Conservation (phyloP, 441 rosid species). For the Jatropha multifida region DNA sequence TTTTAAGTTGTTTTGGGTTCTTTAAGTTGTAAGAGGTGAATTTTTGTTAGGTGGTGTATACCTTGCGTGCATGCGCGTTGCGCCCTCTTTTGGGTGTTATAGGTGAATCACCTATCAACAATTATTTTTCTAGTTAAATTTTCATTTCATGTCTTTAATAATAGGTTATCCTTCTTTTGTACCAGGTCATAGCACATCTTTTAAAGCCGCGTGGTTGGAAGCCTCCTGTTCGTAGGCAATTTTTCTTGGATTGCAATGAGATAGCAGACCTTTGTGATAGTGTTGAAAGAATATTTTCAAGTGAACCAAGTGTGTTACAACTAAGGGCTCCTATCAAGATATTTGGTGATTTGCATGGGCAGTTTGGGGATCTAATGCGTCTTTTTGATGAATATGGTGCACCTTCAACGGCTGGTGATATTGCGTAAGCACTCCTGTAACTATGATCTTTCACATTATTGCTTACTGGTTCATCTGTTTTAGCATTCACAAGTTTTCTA, state of each 20-base stretch:
- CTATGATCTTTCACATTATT: neutral
- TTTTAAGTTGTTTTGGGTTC: neutral
- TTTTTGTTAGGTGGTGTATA: constrained; percentile 15
- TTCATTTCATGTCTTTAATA: constrained; percentile 13
- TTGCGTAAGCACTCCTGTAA: constrained; percentile 67
- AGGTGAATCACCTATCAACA: constrained; percentile 11
- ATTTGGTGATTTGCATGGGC: constrained; percentile 99
- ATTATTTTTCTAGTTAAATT: neutral
- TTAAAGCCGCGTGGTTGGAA: constrained; percentile 99
- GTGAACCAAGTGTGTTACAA: constrained; percentile 91
- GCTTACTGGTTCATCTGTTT: constrained; percentile 3
- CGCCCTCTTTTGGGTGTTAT: constrained; percentile 11
- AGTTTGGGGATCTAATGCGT: constrained; percentile 99
- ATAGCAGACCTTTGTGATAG: constrained; percentile 96
- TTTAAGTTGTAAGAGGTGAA: constrained; percentile 24
- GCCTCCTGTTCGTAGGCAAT: constrained; percentile 97
- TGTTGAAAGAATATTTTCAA: constrained; percentile 83
- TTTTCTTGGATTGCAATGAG: constrained; percentile 97
- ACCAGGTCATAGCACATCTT: constrained; percentile 85
- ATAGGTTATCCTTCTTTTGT: constrained; percentile 1
- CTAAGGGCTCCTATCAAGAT: constrained; percentile 93
- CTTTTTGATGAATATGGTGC: constrained; percentile 98
- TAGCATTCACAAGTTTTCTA: neutral
- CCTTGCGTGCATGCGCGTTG: constrained; percentile 13
- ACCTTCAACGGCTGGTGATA: constrained; percentile 99